A percentile compares a stretch with the other conserved stretches of the same genome.
Conservation (phyloP, 2,329 filamentous ascomycete species). For the Plenodomus biglobosus region DNA sequence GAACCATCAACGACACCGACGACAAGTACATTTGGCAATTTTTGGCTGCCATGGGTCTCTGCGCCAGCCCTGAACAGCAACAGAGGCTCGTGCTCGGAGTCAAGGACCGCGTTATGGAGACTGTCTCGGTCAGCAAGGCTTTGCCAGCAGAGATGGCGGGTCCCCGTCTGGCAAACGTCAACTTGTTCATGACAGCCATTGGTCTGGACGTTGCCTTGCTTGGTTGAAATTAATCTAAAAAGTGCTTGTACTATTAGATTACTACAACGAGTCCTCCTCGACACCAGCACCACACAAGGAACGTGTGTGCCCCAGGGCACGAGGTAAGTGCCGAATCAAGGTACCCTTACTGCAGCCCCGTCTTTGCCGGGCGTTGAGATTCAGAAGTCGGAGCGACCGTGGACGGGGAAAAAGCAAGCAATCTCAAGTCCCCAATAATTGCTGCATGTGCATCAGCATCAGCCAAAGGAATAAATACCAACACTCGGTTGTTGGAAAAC, state of each 20-base stretch:
- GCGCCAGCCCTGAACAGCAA: constrained; percentile 90
- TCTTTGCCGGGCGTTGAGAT: not conserved
- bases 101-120: constrained; percentile 97
- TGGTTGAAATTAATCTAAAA: constrained; percentile 47
- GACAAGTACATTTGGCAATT: constrained; percentile 99
- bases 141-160: constrained; percentile 83
- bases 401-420: too few species aligned
- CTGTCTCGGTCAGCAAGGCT: constrained; percentile 83
- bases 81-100: constrained; percentile 91
- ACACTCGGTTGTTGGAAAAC: too few species aligned
- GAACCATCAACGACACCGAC: constrained; percentile 83
- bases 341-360: not conserved
- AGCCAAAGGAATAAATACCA: too few species aligned
- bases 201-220: constrained; percentile 90
- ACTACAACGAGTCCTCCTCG: not conserved
- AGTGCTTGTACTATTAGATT: not conserved
- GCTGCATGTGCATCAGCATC: not conserved
- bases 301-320: not conserved
- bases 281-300: not conserved
- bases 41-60: constrained; percentile 90
- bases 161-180: constrained; percentile 85
- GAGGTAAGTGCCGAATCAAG: not conserved
- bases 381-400: not conserved
- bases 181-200: constrained; percentile 97
- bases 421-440: too few species aligned